Percentiles rank a stretch among this genome's conserved stretches.
phyloP scores from a whole-genome alignment of 1,139 yeast genomes.

The Yarrowia galli region DNA sequence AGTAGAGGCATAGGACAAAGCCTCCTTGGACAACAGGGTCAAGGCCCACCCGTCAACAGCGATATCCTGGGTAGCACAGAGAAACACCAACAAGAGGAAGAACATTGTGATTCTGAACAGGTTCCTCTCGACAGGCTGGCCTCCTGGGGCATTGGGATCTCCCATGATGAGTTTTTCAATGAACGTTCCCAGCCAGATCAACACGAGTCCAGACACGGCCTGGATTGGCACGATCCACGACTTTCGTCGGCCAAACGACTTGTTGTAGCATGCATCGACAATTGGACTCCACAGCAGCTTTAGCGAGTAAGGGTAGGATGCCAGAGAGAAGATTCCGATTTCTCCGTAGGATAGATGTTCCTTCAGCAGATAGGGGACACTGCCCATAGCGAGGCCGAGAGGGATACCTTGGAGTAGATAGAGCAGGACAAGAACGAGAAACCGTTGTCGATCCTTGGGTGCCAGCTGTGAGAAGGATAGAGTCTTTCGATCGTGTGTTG shows the following conservation, averaged over 20 bases:
- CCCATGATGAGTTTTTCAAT: conserved; percentile 61
- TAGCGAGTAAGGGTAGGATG: conserved; percentile 92
- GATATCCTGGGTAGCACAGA: conserved; percentile 97
- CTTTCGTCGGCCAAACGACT: conserved; percentile 77
- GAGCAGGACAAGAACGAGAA: conserved; percentile 70
- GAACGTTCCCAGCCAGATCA: conserved; percentile 66
- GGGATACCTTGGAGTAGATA: conserved; percentile 94
- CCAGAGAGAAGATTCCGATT: conserved; percentile 87
- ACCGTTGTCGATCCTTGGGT: conserved; percentile 61
- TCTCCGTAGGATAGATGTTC: conserved; percentile 84
- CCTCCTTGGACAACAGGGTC: conserved; percentile 78
- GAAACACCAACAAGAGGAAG: conserved; percentile 78
- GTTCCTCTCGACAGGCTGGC: conserved; percentile 59
- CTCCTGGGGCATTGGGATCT: conserved; percentile 41
- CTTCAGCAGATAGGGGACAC: conserved; percentile 90
- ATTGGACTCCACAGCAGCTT: conserved; percentile 95
- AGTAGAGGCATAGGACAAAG: conserved; percentile 92
- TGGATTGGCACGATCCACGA: conserved; percentile 97
- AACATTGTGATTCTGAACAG: conserved; percentile 63
- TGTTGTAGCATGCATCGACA: conserved; percentile 83
- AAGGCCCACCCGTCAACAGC: conserved; percentile 99
- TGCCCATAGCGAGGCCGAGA: conserved; percentile 93
- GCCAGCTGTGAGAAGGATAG: conserved; percentile 44
- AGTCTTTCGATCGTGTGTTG: conserved; percentile 14
- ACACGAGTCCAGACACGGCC: conserved; percentile 70